Conservation (phyloP, 192 early-diverging fungal species). For the Kickxella alabastrina region DNA sequence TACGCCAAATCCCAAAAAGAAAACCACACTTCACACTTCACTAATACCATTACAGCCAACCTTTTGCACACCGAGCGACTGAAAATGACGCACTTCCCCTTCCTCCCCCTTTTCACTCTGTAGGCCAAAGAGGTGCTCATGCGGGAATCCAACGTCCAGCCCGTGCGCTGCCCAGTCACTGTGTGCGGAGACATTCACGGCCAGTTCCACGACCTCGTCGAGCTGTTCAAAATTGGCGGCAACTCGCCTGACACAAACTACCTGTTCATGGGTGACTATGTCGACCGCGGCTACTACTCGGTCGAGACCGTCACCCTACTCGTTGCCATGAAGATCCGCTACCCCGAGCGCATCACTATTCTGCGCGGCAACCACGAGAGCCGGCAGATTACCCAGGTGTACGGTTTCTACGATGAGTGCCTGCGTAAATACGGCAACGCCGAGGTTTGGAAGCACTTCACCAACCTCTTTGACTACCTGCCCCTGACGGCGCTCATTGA, state of each 20-base stretch:
- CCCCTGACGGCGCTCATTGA: constrained; percentile 96
- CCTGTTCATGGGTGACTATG: constrained; percentile 99
- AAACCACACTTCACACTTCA: too few relatives aligned
- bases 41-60: too few relatives aligned
- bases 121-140: constrained; percentile 95
- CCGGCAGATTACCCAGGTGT: constrained; percentile 98
- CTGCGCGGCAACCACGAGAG: constrained; percentile 99
- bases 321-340: constrained; percentile 91
- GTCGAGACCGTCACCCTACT: constrained; percentile 97
- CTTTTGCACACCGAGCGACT: too few relatives aligned
- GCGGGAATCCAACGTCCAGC: constrained; percentile 97
- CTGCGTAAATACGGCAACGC: constrained; percentile 97
- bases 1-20: too few relatives aligned
- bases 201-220: constrained; percentile 97
- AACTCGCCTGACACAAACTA: constrained; percentile 97
- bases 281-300: constrained; percentile 97
- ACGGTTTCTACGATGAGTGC: constrained; percentile 99
- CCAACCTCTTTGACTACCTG: constrained; percentile 96
- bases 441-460: constrained; percentile 97
- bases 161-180: constrained; percentile 96
- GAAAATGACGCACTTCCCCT: too few relatives aligned
- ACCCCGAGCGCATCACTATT: constrained; percentile 89
- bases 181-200: constrained; percentile 99
- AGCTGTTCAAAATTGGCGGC: constrained; percentile 96
- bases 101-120: not conserved